These are phyloP conservation scores for Kodamaea ohmeri DNA, from an alignment of 1,139 yeast genomes.

Conservation along the genomic window DNA sequence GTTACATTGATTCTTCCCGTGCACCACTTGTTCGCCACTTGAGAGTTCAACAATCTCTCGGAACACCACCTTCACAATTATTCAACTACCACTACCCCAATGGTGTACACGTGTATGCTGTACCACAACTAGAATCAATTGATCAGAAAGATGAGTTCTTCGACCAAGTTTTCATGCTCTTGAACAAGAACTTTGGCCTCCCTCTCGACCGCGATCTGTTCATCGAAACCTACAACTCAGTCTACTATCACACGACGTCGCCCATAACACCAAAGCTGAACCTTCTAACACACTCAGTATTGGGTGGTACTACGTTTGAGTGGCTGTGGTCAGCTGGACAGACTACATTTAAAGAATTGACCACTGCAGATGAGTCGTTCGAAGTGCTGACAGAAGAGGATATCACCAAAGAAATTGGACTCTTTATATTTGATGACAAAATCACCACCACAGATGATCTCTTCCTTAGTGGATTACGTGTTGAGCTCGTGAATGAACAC, in stretches of 20 bases:
- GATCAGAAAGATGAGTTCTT: slow-evolving; percentile 21
- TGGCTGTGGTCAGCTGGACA: slow-evolving; percentile 1
- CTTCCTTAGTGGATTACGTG: slow-evolving; percentile 36
- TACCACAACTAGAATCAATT: slow-evolving; percentile 18
- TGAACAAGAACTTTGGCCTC: slow-evolving; percentile 19
- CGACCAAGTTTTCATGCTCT: slow-evolving; percentile 20
- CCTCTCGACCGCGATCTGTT: slow-evolving; percentile 13
- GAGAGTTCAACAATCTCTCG: not conserved
- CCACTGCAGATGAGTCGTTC: slow-evolving; percentile 8
- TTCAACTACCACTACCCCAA: slow-evolving; percentile 25
- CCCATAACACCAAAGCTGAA: not conserved
- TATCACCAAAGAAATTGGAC: slow-evolving; percentile 32
- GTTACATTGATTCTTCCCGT: not conserved
- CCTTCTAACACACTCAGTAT: not conserved
- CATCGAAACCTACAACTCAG: slow-evolving; percentile 11
- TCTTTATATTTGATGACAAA: slow-evolving; percentile 30
- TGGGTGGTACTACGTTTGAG: slow-evolving; percentile 1
- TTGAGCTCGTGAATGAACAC: slow-evolving; percentile 22
- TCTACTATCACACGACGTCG: slow-evolving; percentile 8
- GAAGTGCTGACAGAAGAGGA: slow-evolving; percentile 6
- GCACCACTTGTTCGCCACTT: slow-evolving; percentile 1
- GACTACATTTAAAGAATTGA: slow-evolving; percentile 4
- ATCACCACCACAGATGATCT: slow-evolving; percentile 32
- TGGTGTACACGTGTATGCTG: slow-evolving; percentile 29
- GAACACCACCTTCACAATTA: slow-evolving; percentile 11